Conservation (phyloP, 164 flowering plant genomes). For the Chloranthus sessilifolius region DNA sequence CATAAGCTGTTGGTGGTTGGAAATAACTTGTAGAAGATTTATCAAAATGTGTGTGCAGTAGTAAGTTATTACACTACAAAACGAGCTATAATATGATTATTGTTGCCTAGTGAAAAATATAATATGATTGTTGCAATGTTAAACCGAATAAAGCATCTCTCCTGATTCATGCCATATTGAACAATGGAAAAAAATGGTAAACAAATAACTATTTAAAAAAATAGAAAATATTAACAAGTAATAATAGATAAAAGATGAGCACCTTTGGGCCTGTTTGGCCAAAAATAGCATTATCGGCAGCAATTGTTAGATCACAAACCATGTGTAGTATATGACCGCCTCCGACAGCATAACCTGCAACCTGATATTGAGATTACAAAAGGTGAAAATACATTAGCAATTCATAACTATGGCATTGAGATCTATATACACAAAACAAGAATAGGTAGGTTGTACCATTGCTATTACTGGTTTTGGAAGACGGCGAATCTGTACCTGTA, state of each 20-base stretch:
- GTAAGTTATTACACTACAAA: too few relatives aligned
- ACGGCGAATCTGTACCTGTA: slow-evolving; percentile 86
- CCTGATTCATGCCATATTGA: too few relatives aligned
- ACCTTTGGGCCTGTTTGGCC: slow-evolving; percentile 99
- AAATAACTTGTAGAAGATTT: too few relatives aligned
- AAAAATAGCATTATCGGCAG: slow-evolving; percentile 88
- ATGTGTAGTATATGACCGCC: slow-evolving; percentile 93
- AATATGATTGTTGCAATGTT: too few relatives aligned
- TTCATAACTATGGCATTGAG: too few relatives aligned
- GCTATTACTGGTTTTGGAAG: slow-evolving; percentile 98
- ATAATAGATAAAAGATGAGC: slow-evolving; percentile 4
- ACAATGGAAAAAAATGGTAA: too few relatives aligned
- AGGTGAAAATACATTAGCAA: background rate
- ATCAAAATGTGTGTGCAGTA: too few relatives aligned
- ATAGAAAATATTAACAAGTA: background rate
- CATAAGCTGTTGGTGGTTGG: too few relatives aligned
- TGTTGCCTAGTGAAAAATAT: too few relatives aligned
- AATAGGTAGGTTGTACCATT: slow-evolving; percentile 55
- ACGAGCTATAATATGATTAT: too few relatives aligned
- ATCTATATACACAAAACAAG: background rate
- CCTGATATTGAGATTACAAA: slow-evolving; percentile 34
- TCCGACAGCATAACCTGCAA: slow-evolving; percentile 98
- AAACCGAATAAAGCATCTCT: too few relatives aligned
- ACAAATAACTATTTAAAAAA: too few relatives aligned
- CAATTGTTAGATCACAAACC: slow-evolving; percentile 97